phyloP scores from a whole-genome alignment of 257 asterid genomes.

The Nicotiana tabacum region DNA sequence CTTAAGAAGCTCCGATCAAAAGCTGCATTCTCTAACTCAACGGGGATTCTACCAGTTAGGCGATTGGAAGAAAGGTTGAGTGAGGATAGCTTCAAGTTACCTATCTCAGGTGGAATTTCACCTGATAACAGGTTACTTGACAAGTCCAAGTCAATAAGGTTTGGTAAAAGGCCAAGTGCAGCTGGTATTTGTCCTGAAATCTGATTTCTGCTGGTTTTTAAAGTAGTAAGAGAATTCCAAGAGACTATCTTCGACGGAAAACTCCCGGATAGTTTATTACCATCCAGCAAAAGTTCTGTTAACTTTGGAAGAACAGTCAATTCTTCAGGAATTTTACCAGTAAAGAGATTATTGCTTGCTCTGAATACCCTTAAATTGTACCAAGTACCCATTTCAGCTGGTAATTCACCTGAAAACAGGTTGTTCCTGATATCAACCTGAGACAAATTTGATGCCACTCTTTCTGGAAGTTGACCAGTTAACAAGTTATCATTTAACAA shows the following conservation, averaged over 20 bases:
- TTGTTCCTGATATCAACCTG: conserved; percentile 3
- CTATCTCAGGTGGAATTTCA: background rate
- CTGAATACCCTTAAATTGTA: background rate
- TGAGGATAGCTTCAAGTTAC: background rate
- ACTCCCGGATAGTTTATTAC: background rate
- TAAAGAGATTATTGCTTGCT: conserved; percentile 2
- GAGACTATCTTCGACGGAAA: background rate
- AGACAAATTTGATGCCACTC: conserved; percentile 2
- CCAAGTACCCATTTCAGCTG: conserved; percentile 1
- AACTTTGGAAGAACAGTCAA: background rate
- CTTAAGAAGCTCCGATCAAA: background rate
- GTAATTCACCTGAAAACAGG: background rate
- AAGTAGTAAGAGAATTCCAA: background rate
- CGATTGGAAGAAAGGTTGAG: conserved; percentile 4
- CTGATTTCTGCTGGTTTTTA: background rate
- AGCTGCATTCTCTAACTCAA: background rate
- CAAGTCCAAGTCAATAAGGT: background rate
- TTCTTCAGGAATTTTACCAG: background rate
- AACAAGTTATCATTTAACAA: background rate
- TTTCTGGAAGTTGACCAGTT: background rate
- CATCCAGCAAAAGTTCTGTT: background rate
- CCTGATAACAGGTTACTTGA: background rate
- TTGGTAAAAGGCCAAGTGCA: background rate
- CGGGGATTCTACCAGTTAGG: background rate
- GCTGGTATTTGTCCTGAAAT: background rate